A percentile compares a stretch with the other conserved stretches of the same genome.
phyloP scores from a whole-genome alignment of 73 alveolate species.

The Tetrahymena thermophila region DNA sequence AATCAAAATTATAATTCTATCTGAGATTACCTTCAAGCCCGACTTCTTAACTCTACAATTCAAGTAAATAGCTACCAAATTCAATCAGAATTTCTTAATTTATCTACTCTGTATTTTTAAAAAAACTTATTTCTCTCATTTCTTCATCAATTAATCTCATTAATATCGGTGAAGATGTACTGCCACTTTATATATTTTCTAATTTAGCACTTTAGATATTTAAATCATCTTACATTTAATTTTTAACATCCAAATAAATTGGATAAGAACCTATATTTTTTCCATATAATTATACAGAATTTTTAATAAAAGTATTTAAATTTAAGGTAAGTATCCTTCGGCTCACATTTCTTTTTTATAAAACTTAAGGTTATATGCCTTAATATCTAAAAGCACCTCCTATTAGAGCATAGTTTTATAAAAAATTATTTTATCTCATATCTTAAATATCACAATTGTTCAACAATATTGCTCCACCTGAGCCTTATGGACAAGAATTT shows the following conservation, averaged over 20 bases:
- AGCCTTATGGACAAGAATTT: background rate
- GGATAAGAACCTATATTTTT: background rate
- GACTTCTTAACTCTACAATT: too few species aligned
- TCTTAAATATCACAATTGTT: background rate
- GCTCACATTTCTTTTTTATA: background rate
- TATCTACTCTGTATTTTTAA: too few species aligned
- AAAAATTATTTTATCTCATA: background rate
- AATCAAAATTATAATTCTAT: too few species aligned
- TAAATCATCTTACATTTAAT: background rate
- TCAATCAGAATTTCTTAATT: too few species aligned
- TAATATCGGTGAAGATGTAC: background rate
- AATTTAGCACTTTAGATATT: background rate
- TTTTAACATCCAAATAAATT: background rate
- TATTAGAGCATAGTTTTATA: background rate
- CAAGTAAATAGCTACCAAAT: too few species aligned
- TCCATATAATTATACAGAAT: background rate
- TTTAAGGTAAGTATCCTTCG: background rate
- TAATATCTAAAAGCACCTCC: background rate
- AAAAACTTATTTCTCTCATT: background rate
- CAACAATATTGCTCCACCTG: background rate
- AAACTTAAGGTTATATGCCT: background rate
- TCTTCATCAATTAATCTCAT: background rate
- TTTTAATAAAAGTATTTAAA: background rate
- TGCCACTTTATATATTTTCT: background rate
- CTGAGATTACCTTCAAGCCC: too few species aligned